Evolutionary conservation across 2,329 filamentous ascomycete species (phyloP).

Genomic region (Colletotrichum lupini): DNA sequence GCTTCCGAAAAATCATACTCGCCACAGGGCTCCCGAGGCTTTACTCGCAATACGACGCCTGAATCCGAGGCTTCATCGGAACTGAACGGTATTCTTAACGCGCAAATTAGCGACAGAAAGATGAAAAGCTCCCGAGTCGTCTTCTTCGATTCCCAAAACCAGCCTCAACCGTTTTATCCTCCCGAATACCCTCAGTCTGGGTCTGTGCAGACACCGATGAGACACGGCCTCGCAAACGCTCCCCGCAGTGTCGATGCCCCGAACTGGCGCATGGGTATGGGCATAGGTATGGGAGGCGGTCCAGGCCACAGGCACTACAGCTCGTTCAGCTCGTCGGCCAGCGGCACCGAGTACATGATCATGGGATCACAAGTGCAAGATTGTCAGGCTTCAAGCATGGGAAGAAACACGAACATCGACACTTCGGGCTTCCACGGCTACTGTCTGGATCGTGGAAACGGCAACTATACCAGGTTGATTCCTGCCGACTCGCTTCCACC

Average conservation of each 20-base stretch:
- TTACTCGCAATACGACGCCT: slow-evolving; percentile 31
- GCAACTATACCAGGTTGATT: slow-evolving; percentile 64
- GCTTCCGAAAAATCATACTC: slow-evolving; percentile 33
- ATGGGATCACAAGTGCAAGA: slow-evolving; percentile 4
- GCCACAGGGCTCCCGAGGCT: slow-evolving; percentile 13
- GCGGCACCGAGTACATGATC: slow-evolving; percentile 10
- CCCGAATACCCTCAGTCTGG: not conserved
- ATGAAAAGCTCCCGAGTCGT: slow-evolving; percentile 6
- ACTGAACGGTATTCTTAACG: not conserved
- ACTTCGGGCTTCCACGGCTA: slow-evolving; percentile 55
- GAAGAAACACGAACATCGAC: slow-evolving; percentile 24
- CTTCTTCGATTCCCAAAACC: slow-evolving; percentile 9
- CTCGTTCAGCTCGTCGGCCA: slow-evolving; percentile 32
- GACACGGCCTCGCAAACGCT: not conserved
- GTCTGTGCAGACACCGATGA: not conserved
- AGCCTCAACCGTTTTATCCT: not conserved
- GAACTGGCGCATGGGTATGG: slow-evolving; percentile 24
- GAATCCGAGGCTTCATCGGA: slow-evolving; percentile 10
- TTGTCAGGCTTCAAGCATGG: slow-evolving; percentile 30
- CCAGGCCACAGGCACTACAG: slow-evolving; percentile 53
- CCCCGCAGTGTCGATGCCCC: slow-evolving; percentile 17
- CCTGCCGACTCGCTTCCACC: slow-evolving; percentile 64
- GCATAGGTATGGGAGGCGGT: slow-evolving; percentile 36
- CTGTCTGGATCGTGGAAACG: slow-evolving; percentile 64
- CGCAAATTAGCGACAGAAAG: not conserved